Evolutionary conservation across 2,329 filamentous ascomycete genomes (phyloP).

Genomic region (Blastomyces silverae): DNA sequence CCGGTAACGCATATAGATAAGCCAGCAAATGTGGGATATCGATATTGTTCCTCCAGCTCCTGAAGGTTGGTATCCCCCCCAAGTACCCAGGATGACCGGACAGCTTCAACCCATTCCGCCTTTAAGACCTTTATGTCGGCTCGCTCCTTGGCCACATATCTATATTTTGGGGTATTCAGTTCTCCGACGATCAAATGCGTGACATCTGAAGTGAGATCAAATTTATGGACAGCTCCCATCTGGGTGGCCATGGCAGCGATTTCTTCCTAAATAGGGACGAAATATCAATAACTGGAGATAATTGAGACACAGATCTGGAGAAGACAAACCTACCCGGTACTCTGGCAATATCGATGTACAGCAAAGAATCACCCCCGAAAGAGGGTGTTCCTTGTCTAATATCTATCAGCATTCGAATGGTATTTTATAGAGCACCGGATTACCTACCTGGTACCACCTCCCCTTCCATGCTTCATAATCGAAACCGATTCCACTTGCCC

Average conservation of each 20-base stretch:
- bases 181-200: conserved; percentile 90
- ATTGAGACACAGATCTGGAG: conserved; percentile 16
- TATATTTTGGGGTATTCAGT: conserved; percentile 87
- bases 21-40: conserved; percentile 42
- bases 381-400: conserved; percentile 56
- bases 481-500: conserved; percentile 11
- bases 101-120: conserved; percentile 75
- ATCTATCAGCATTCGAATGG: conserved; percentile 6
- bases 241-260: conserved; percentile 52
- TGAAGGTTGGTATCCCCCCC: conserved; percentile 68
- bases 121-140: conserved; percentile 78
- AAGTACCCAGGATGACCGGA: conserved; percentile 71
- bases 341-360: conserved; percentile 80
- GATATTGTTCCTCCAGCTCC: conserved; percentile 57
- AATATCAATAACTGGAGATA: conserved; percentile 6
- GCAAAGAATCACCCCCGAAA: conserved; percentile 70
- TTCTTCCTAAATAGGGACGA: conserved; percentile 30
- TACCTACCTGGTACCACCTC: conserved; percentile 33
- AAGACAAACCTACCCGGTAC: conserved; percentile 55
- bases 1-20: conserved; percentile 63
- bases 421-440: not conserved
- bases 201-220: conserved; percentile 90
- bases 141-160: conserved; percentile 83
- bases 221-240: conserved; percentile 80
- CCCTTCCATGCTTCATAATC: conserved; percentile 40